These are phyloP conservation scores for Chamaecyparis obtusa DNA, from an alignment of 75 land plant genomes.

Conservation along the genomic window DNA sequence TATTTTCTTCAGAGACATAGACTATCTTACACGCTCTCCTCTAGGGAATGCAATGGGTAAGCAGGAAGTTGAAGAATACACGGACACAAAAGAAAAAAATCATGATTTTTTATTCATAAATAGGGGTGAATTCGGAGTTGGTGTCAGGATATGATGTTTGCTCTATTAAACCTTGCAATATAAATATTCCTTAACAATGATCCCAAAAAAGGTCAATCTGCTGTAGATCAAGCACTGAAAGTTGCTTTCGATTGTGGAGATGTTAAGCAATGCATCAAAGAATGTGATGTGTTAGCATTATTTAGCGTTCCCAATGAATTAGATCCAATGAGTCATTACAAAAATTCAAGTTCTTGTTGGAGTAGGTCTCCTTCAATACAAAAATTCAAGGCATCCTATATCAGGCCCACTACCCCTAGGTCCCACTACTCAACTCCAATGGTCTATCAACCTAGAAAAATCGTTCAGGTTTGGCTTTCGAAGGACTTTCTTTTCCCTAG, in stretches of 20 bases:
- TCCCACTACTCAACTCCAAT: conserved; percentile 26
- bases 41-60: conserved; percentile 7
- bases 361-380: conserved; percentile 55
- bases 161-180: conserved; percentile 63
- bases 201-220: conserved; percentile 24
- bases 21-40: neutral
- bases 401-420: conserved; percentile 56
- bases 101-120: neutral
- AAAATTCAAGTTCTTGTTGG: conserved; percentile 25
- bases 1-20: conserved; percentile 14
- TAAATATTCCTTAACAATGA: conserved; percentile 46
- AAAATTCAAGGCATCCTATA: conserved; percentile 30
- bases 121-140: neutral
- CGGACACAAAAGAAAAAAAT: neutral
- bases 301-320: conserved; percentile 11
- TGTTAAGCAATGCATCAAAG: conserved; percentile 55
- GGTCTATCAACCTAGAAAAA: neutral
- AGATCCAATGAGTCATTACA: neutral
- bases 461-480: neutral
- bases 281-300: conserved; percentile 36
- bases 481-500: neutral
- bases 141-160: conserved; percentile 51
- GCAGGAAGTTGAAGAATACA: neutral
- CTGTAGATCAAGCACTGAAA: conserved; percentile 52
- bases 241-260: conserved; percentile 30